These are phyloP conservation scores for Kwoniella sp. DNA, from an alignment of 768 basidiomycete species.

Conservation along the genomic window DNA sequence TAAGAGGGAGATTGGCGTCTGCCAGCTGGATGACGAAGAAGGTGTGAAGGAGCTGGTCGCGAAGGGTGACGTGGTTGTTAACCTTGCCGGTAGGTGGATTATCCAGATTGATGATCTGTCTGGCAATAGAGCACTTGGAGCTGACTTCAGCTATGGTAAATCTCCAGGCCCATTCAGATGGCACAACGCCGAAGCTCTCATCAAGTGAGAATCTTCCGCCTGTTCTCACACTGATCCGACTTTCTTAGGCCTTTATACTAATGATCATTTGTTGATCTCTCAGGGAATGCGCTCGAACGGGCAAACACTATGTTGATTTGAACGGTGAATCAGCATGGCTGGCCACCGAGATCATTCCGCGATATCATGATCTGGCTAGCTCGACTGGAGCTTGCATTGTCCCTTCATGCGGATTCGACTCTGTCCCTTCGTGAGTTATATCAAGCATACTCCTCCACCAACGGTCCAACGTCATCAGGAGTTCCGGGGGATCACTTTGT, in stretches of 20 bases:
- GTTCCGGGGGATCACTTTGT: too few relatives aligned
- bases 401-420: slow-evolving; percentile 69
- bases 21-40: slow-evolving; percentile 38
- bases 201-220: slow-evolving; percentile 30
- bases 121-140: too few relatives aligned
- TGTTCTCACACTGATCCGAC: too few relatives aligned
- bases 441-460: background rate
- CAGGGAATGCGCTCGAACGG: slow-evolving; percentile 72
- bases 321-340: slow-evolving; percentile 57
- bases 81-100: slow-evolving; percentile 56
- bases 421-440: slow-evolving; percentile 49
- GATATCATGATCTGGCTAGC: slow-evolving; percentile 72
- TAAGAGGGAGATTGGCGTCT: slow-evolving; percentile 29
- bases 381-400: slow-evolving; percentile 75
- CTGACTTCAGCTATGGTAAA: slow-evolving; percentile 1
- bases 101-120: too few relatives aligned
- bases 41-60: slow-evolving; percentile 35
- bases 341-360: slow-evolving; percentile 52
- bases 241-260: too few relatives aligned
- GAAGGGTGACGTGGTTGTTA: slow-evolving; percentile 46
- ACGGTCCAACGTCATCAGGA: too few relatives aligned
- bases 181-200: slow-evolving; percentile 51
- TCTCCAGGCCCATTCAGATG: slow-evolving; percentile 45
- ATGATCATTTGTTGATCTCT: background rate
- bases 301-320: slow-evolving; percentile 83